Evolutionary conservation across 2,329 filamentous ascomycete species (phyloP).

Genomic region (Alternaria sp.): DNA sequence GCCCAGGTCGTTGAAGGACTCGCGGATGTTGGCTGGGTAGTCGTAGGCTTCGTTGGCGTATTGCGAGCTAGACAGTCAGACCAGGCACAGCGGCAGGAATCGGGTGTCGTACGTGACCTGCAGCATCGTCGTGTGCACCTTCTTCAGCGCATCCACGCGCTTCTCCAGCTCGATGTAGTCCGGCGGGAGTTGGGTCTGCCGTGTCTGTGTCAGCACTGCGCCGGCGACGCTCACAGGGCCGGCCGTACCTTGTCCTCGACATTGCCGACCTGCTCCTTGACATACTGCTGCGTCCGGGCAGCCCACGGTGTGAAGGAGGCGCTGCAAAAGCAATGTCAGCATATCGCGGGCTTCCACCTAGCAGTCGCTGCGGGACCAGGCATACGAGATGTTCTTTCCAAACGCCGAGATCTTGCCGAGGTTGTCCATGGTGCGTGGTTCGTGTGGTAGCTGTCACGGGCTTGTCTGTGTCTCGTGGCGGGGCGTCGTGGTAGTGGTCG

Average conservation of each 20-base stretch:
- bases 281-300: conserved; percentile 92
- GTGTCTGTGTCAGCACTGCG: conserved; percentile 28
- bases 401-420: conserved; percentile 76
- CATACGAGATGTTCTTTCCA: conserved; percentile 73
- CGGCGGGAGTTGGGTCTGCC: conserved; percentile 88
- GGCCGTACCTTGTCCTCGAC: conserved; percentile 82
- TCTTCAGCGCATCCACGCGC: conserved; percentile 95
- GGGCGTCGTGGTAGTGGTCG: conserved; percentile 19
- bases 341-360: conserved; percentile 14
- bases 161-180: conserved; percentile 99
- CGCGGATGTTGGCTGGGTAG: conserved; percentile 96
- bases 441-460: conserved; percentile 2
- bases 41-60: conserved; percentile 89
- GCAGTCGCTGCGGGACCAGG: conserved; percentile 16
- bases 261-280: conserved; percentile 96
- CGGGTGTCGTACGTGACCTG: conserved; percentile 80
- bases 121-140: conserved; percentile 96
- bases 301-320: conserved; percentile 90
- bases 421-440: conserved; percentile 65
- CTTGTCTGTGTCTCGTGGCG: conserved; percentile 4
- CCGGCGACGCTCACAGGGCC: neutral
- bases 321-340: conserved; percentile 62
- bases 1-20: conserved; percentile 95
- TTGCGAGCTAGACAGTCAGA: conserved; percentile 69
- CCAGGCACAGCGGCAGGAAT: conserved; percentile 1